These are phyloP conservation scores for Corinectria fuckeliana DNA, from an alignment of 2,329 filamentous ascomycete genomes.

Conservation along the genomic window DNA sequence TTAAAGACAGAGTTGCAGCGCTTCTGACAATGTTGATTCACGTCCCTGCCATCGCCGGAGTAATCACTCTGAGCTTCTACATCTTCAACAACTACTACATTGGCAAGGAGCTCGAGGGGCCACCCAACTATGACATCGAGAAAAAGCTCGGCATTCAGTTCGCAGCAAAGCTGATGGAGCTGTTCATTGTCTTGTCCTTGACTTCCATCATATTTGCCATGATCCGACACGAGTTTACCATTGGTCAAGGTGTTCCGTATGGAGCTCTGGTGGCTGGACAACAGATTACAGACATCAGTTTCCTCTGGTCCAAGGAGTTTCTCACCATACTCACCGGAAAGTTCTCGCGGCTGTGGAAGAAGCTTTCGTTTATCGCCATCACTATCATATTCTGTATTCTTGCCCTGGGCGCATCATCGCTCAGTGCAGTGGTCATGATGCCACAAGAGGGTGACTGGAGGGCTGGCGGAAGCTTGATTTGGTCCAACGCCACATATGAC, in stretches of 20 bases:
- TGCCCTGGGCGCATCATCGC: conserved; percentile 27
- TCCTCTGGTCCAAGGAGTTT: conserved; percentile 32
- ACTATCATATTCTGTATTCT: conserved; percentile 25
- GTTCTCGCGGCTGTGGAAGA: conserved; percentile 29
- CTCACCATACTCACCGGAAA: conserved; percentile 23
- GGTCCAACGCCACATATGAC: conserved; percentile 22
- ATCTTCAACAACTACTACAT: conserved; percentile 34
- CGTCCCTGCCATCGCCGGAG: conserved; percentile 26
- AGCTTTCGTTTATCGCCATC: conserved; percentile 21
- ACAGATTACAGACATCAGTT: conserved; percentile 30
- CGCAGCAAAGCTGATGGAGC: conserved; percentile 30
- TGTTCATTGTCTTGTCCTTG: conserved; percentile 29
- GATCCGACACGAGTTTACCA: conserved; percentile 27
- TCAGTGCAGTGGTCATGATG: conserved; percentile 33
- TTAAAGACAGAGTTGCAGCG: conserved; percentile 28
- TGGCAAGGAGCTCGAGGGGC: conserved; percentile 31
- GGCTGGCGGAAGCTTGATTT: conserved; percentile 27
- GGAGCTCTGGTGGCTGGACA: conserved; percentile 29
- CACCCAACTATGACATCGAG: conserved; percentile 22
- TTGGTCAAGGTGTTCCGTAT: conserved; percentile 25
- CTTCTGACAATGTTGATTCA: conserved; percentile 23
- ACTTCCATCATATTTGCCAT: conserved; percentile 28
- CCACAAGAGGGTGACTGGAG: conserved; percentile 29
- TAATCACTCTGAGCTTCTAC: conserved; percentile 26
- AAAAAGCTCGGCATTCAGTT: conserved; percentile 32